Base-by-base conservation (phyloP, 352 stramenopile species). In the Phytophthora ohioensis region DNA sequence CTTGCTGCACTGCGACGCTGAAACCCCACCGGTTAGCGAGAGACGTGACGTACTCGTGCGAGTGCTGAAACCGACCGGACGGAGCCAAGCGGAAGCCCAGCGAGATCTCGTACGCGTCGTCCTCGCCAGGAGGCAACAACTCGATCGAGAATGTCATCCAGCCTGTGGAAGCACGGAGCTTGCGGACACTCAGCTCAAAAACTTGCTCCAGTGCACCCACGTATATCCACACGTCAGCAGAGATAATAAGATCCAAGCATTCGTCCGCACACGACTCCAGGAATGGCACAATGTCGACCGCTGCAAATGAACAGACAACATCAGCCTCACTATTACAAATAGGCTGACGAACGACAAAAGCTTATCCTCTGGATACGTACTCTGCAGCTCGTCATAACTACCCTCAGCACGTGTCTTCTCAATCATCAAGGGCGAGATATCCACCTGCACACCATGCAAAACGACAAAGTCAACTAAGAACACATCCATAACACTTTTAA, bases 141-240 rank as follows among this genome's bases (percentile, higher is more conserved):
- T 94, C 87, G 30, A 89, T 91, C 10, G 87, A 94, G 57, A 94
- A 94, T 13, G 77, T 78, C 47, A 94, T 76, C 75, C 76, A 91
- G 3, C 82, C 79, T 0, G 53, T 74, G 5, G 35, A 38, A 1
- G 66, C 31, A 46, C 69, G 63, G 10, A 95, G 76, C 58, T 91
- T 90, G 7, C 63, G 72, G 9, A 64, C 64, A 49, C 74, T 82
- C 8, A 90, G 31, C 3, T 59, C 52, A 39, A 93, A 93, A 21
- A 93, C 85, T 39, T 80, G 48, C 13, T 91, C 84, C 17, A 95
- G 67, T 5, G 73, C 82, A 9, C 87, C 87, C n/a, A 95, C 85
- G 51, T 95, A 95, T 65, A 95, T 95, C 87, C 87, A 95, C n/a
- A 95, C 87, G 56, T 95, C 87, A 15, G 85, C 87, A 0, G 87